A percentile compares a stretch with the other conserved stretches of the same genome.
Evolutionary conservation across 2,329 filamentous ascomycete species (phyloP).

Genomic region (Aspergillus aculeatus): DNA sequence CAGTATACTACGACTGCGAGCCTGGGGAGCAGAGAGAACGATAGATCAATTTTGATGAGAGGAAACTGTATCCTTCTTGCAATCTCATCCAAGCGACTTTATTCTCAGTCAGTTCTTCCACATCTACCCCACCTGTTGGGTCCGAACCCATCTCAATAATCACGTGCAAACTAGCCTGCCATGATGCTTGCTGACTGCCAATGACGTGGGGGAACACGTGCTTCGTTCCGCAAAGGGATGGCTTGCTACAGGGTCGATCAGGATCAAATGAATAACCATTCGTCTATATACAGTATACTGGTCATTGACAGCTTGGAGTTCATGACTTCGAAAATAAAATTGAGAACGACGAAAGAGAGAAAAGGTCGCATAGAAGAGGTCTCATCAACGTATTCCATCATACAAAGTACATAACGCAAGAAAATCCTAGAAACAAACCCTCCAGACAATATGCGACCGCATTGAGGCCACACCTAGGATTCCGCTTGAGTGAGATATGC

Average conservation of each 20-base stretch:
- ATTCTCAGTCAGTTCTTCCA: no score
- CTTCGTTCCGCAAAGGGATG: slow-evolving; percentile 15
- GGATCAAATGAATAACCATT: not conserved
- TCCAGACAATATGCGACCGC: not conserved
- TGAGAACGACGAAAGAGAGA: not conserved
- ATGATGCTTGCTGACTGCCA: not conserved
- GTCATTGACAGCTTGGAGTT: not conserved
- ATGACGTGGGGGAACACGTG: slow-evolving; percentile 23
- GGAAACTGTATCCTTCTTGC: not conserved
- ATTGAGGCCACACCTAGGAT: slow-evolving; percentile 4
- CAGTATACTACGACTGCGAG: no score
- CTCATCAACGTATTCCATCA: not conserved
- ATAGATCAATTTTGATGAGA: not conserved
- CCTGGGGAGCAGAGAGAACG: no score
- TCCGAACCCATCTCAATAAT: not conserved
- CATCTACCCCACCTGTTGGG: not conserved
- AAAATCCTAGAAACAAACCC: slow-evolving; percentile 1
- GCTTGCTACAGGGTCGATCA: not conserved
- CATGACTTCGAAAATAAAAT: not conserved
- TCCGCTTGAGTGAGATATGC: not conserved
- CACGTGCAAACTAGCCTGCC: not conserved
- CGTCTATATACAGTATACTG: slow-evolving; percentile 11
- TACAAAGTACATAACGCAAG: not conserved
- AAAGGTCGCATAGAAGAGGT: not conserved
- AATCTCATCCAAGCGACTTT: no score